Evolutionary conservation across 768 basidiomycete genomes (phyloP), one percentile per base, ranked within the genome.

Genomic region (Rubroboletus pulcherrimus): DNA sequence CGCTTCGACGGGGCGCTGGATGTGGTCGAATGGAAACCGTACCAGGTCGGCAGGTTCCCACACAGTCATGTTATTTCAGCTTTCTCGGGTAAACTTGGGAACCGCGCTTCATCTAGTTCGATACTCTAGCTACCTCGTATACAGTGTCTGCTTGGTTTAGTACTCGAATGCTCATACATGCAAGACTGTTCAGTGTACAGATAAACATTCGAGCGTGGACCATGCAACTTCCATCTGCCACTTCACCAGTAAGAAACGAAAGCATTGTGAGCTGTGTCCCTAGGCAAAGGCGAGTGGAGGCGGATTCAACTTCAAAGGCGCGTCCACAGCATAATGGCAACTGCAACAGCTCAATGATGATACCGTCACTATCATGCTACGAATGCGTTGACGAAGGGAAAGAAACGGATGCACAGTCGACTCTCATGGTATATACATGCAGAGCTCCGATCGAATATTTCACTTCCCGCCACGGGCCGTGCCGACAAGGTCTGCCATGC

Each of bases 161-260:
- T 89, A 86, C 87, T 87, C 86, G 80, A 83, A 80, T 79, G 80
- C 65, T 83, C 86, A 87, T 19, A 12, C 73, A 54, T 53, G 49
- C 50, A 48, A 58, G 66, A 69, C 75, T 71, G 67, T 53, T 26
- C 58, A 11, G 7, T 17, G 55, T 26, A 67, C 65, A 77, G 76
- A 71, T 78, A 79, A 79, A 73, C 81, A 81, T 76, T 82, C 85
- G 83, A 89, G 87, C 78, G 87, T 89, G 87, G 87, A 89, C 82
- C 81, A 77, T 73, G 81, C 73, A 70, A 53, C 37, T 43, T 62
- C 46, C n/a, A 60, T 89, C 80, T 89, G 77, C 87, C 87, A 89
- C 85, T 49, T 70, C 76, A 75, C 86, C 77, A 83, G 86, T 87
- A 84, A 83, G 86, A 72, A 80, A 87, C 87, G 85, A 89, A 80